Base-by-base conservation (phyloP, 306 rosid genomes). In the Malus sieversii region DNA sequence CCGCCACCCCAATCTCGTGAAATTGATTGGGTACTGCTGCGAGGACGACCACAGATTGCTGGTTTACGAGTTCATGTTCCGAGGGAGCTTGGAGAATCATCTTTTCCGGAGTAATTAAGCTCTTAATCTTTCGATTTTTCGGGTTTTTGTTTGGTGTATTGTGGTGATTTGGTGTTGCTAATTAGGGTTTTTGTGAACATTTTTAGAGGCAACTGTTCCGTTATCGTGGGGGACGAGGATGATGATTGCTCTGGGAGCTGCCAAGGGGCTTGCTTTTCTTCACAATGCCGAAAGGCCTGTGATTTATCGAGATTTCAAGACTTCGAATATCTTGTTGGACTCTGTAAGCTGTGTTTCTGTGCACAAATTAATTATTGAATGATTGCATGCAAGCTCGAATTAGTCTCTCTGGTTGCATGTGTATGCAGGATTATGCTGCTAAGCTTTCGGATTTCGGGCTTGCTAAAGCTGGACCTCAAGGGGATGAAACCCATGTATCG, bases 381-480 rank as follows among this genome's bases (percentile, higher is more conserved):
- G 25, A 64, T 58, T 32, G 75, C 19, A 66, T 33, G 52, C 71
- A 76, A 32, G 42, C 61, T 81, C 30, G 19, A 74, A 16, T 70
- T 5, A 18, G 23, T 52, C 57, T 68, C 20, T 65, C 78, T 84
- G 52, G 53, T 30, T 80, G 48, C 73, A 75, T 30, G 75, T 80
- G 68, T 77, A 42, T 79, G 77, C 83, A 93, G 98, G 98, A 93
- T 80, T 93, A 93, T 84, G 86, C 98, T 32, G 96, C 98, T 67
- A 93, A 93, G 89, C 98, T 93, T 72, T 93, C 98, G 75, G 98
- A 93, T 86, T 93, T 93, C 70, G 98, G 98, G 76, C 87, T 93
- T 6, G 98, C 98, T 52, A 93, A 93, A 90, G 98, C 98, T 74
- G 98, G 98, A 86, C 98, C 98, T 14, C 97, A 91, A 80, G 98